Base-by-base conservation (phyloP, 2,329 filamentous ascomycete species). In the Sarocladiaceae sp. region DNA sequence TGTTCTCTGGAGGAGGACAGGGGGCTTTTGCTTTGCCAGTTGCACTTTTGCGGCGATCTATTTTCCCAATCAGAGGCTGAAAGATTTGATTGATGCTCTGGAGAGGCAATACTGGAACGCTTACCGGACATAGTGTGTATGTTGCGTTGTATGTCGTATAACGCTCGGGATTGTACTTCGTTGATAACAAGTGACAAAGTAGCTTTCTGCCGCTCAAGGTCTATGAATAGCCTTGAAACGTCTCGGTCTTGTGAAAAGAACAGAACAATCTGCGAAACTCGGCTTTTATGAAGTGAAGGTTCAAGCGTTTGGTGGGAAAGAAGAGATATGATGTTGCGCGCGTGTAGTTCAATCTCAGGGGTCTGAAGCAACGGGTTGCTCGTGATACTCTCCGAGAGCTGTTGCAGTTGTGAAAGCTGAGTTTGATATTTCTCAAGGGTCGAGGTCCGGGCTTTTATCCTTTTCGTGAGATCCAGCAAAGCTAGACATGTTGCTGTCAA, bases 131-230 rank as follows among this genome's bases (percentile, higher is more conserved):
- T 35, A 6, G 10, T 35, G 6, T 6, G 19, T 19, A 35, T 11
- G 6, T 7, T 35, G 33, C 21, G 10, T 6, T 35, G 33, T 35
- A 35, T 35, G 7, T 35, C 7, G 33, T 35, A 19, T 6, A 35
- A 19, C 10, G 33, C 13, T 35, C 33, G 9, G 6, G 33, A 35
- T 19, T 35, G 33, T 19, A 35, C 13, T 19, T 35, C 33, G 33
- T 35, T 35, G 33, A 35, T 35, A 13, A 20, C 33, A 20, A 35
- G 33, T 19, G 33, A 35, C 10, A 35, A 15, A 20, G 33, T 35
- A 10, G 33, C 15, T 20, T 35, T 35, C 6, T 35, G 33, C 13
- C 33, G 19, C 15, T 35, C 33, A 20, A 35, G 33, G 6, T 35
- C 33, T 7, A 20, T 19, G 18, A 35, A 35, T 6, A 35, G 18